phyloP scores from a whole-genome alignment of 2,329 filamentous ascomycete genomes.

The Claviceps fusiformis region DNA sequence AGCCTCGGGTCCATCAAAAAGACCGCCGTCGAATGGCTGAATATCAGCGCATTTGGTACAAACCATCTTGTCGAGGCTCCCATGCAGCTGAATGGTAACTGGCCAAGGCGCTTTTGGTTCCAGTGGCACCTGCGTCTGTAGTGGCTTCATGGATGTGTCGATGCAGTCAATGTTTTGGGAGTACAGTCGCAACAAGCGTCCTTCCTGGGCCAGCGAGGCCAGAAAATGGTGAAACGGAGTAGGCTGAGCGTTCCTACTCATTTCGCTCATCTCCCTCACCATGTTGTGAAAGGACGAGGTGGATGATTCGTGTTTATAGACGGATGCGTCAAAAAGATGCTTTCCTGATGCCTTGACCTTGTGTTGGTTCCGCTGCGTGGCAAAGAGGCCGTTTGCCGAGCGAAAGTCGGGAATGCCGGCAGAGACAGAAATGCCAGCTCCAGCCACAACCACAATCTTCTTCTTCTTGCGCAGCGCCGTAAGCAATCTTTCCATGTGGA shows the following conservation, averaged over 20 bases:
- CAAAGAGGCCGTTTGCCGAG: slow-evolving; percentile 81
- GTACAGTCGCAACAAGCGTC: slow-evolving; percentile 78
- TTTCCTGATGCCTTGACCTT: slow-evolving; percentile 85
- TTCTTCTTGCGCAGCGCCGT: slow-evolving; percentile 72
- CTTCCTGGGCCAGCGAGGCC: slow-evolving; percentile 77
- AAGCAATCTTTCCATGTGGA: slow-evolving; percentile 57
- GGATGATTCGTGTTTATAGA: slow-evolving; percentile 83
- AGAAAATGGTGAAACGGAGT: slow-evolving; percentile 90
- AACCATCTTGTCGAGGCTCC: slow-evolving; percentile 88
- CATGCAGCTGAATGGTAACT: slow-evolving; percentile 82
- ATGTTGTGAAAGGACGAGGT: slow-evolving; percentile 91
- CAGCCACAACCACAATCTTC: slow-evolving; percentile 93
- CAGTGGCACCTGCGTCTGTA: slow-evolving; percentile 70
- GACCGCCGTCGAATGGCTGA: slow-evolving; percentile 57
- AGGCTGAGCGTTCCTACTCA: slow-evolving; percentile 64
- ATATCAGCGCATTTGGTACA: slow-evolving; percentile 83
- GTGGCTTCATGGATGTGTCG: slow-evolving; percentile 68
- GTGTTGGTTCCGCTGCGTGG: slow-evolving; percentile 69
- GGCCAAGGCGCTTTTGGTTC: slow-evolving; percentile 83
- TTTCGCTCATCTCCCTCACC: slow-evolving; percentile 75
- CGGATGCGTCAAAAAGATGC: slow-evolving; percentile 90
- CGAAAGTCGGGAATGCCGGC: slow-evolving; percentile 96
- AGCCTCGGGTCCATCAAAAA: slow-evolving; percentile 75
- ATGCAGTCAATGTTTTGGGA: slow-evolving; percentile 96
- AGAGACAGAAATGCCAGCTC: slow-evolving; percentile 91